Conservation (phyloP, 2,329 filamentous ascomycete genomes). For the Penicillium brasilianum region DNA sequence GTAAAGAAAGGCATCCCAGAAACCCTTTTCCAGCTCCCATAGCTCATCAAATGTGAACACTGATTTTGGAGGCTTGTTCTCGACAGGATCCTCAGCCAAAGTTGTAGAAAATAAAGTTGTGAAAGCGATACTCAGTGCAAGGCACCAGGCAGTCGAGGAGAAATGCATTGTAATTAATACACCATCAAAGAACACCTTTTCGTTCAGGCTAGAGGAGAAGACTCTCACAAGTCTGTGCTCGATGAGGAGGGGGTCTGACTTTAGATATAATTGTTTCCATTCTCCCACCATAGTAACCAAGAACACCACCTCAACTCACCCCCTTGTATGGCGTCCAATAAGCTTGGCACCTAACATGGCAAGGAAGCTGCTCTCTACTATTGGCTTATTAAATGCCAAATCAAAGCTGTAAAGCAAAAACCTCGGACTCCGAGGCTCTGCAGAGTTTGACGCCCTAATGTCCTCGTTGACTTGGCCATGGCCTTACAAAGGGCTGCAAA, state of each 20-base stretch:
- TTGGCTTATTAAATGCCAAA: not conserved
- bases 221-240: too few species aligned
- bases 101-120: not conserved
- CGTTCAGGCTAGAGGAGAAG: not conserved
- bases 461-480: not conserved
- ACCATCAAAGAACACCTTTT: not conserved
- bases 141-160: not conserved
- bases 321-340: constrained; percentile 3
- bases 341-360: not conserved
- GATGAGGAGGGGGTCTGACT: not conserved
- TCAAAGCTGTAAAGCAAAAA: not conserved
- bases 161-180: not conserved
- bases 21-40: constrained; percentile 30
- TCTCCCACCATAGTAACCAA: not conserved
- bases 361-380: not conserved
- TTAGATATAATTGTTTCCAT: not conserved
- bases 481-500: not conserved
- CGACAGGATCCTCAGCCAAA: not conserved
- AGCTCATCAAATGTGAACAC: constrained; percentile 29
- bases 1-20: constrained; percentile 35
- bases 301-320: not conserved
- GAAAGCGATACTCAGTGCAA: not conserved
- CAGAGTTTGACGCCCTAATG: not conserved
- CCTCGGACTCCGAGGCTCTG: not conserved
- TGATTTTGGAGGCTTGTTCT: not conserved